Percentiles rank a stretch among this genome's conserved stretches.
Conservation (phyloP, 2,329 filamentous ascomycete species). For the Fusarium verticillioides region DNA sequence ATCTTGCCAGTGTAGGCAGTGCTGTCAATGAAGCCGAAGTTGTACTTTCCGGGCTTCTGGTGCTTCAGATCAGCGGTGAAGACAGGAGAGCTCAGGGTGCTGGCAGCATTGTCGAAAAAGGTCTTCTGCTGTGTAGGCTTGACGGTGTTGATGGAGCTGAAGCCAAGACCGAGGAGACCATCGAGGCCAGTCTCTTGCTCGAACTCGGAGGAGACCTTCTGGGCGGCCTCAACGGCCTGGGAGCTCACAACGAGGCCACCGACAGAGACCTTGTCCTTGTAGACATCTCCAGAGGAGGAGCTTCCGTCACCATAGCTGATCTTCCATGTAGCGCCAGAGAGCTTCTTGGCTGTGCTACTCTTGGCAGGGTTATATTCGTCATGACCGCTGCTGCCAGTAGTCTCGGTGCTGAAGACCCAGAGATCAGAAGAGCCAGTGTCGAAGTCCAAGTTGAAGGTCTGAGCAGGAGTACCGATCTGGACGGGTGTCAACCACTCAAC, state of each 20-base stretch:
- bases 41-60: constrained; percentile 68
- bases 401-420: constrained; percentile 59
- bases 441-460: constrained; percentile 57
- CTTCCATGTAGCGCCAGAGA: constrained; percentile 53
- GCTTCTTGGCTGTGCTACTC: constrained; percentile 52
- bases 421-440: constrained; percentile 60
- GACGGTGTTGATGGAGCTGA: constrained; percentile 57
- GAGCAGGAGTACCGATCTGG: constrained; percentile 56
- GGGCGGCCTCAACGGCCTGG: constrained; percentile 58
- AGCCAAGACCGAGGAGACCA: constrained; percentile 58
- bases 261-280: constrained; percentile 55
- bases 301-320: constrained; percentile 59
- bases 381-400: constrained; percentile 55
- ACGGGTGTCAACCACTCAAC: constrained; percentile 54
- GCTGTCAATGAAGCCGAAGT: constrained; percentile 77
- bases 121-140: constrained; percentile 54
- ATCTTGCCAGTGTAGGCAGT: constrained; percentile 72
- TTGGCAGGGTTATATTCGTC: constrained; percentile 53
- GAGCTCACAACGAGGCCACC: constrained; percentile 53
- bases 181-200: constrained; percentile 52
- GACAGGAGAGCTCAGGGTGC: constrained; percentile 51
- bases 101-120: constrained; percentile 52
- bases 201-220: constrained; percentile 54
- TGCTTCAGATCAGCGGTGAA: constrained; percentile 77
- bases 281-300: constrained; percentile 56